Percentiles rank a stretch among this genome's conserved stretches.
Conservation (phyloP, 371 early-diverging fungal species). For the Nematocida minor region DNA sequence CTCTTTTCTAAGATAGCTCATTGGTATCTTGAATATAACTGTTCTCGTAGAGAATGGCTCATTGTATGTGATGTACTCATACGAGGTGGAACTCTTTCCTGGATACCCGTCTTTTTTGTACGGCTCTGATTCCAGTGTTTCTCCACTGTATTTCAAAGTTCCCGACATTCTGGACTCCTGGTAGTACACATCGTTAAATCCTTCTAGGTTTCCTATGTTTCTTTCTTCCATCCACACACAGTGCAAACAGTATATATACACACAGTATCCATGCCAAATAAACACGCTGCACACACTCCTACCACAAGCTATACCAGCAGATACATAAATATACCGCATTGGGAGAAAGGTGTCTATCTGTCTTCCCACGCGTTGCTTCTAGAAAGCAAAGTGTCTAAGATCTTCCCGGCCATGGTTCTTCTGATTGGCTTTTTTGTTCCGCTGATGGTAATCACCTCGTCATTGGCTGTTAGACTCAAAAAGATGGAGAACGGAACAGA, state of each 20-base stretch:
- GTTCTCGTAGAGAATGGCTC: conserved; percentile 39
- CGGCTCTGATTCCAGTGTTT: conserved; percentile 1
- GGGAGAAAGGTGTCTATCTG: conserved; percentile 16
- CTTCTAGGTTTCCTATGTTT: conserved; percentile 1
- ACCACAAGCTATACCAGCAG: not conserved
- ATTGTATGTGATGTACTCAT: conserved; percentile 40
- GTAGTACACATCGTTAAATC: conserved; percentile 41
- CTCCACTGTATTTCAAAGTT: conserved; percentile 26
- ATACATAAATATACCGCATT: too few relatives aligned
- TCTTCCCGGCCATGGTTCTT: conserved; percentile 50
- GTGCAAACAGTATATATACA: not conserved
- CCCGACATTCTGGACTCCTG: conserved; percentile 35
- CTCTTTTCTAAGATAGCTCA: conserved; percentile 34
- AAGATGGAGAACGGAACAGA: conserved; percentile 64
- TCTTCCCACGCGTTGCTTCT: conserved; percentile 42
- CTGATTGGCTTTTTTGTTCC: conserved; percentile 49
- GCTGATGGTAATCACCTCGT: conserved; percentile 54
- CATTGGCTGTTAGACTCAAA: conserved; percentile 64
- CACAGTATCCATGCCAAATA: not conserved
- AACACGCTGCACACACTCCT: not conserved
- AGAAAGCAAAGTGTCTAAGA: conserved; percentile 38
- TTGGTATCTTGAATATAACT: conserved; percentile 38
- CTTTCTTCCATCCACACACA: not conserved
- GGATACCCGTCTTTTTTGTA: conserved; percentile 36
- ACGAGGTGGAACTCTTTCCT: conserved; percentile 21